Base-by-base conservation (phyloP, 2,329 filamentous ascomycete species). In the Tolypocladium amazonense region DNA sequence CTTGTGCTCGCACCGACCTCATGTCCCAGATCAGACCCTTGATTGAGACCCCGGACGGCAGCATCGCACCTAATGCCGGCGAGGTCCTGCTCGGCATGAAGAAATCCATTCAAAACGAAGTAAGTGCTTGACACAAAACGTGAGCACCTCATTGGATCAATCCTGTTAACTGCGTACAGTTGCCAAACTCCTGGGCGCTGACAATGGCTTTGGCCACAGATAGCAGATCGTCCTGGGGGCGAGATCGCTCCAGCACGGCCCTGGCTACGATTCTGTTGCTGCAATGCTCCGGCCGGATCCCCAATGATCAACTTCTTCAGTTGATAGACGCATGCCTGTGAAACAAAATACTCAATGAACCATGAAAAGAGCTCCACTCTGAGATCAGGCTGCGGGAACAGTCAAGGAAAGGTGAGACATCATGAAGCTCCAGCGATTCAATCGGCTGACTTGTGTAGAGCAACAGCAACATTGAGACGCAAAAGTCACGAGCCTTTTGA, bases 161-260 rank as follows among this genome's bases (percentile, higher is more conserved):
- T 12, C 20, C 35, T 52, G 20, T 52, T 59, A 27, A 61, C 41
- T 23, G 1, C 6, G 25, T 35, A 25, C 35, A 69, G 67, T 39
- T 67, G 1, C 69, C 69, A 1, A 67, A 65, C 39, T 62, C 67
- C 0, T 71, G 69, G 69, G 62, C 66, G 6, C 50, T 70, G 37
- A 64, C 65, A 15, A 66, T 65, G 62, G 64, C 67, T 4, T 58
- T 70, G 45, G 65, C 62, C 4, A 53, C 61, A 3, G 62, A 65
- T 2, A 60, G 58, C 35, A 56, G 62, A 2, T 43, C 57, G 6
- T 57, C 60, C 20, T 63, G 64, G 62, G 63, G 67, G 33, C 56
- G 57, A 4, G 65, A 69, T 25, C 64, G 64, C 12, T 68, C 69
- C 11, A 67, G 68, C 47, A 64, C 66, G 11, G 65, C 65, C 0